Conservation (phyloP, 106 monocot genomes). For the Ottelia alismoides region DNA sequence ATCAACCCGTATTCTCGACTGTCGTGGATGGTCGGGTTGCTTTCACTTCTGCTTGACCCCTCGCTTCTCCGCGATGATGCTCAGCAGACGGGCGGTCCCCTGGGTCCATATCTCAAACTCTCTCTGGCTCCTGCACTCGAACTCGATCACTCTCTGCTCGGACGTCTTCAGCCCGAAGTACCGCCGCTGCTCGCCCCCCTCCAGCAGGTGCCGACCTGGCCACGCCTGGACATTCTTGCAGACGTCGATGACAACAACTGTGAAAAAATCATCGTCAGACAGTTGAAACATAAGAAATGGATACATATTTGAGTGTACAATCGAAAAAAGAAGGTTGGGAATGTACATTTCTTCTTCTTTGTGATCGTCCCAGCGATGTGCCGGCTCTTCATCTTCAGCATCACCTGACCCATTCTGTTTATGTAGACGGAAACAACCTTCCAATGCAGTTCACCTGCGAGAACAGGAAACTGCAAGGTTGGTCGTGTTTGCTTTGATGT, state of each 20-base stretch:
- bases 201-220: slow-evolving; percentile 72
- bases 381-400: slow-evolving; percentile 67
- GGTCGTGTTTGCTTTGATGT: too few species aligned
- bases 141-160: slow-evolving; percentile 64
- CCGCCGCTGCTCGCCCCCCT: slow-evolving; percentile 51
- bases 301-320: not conserved
- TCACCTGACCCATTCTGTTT: slow-evolving; percentile 56
- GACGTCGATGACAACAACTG: slow-evolving; percentile 55
- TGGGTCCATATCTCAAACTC: too few species aligned
- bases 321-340: not conserved
- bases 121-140: slow-evolving; percentile 63
- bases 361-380: slow-evolving; percentile 80
- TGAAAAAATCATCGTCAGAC: not conserved
- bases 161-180: slow-evolving; percentile 73
- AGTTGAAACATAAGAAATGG: not conserved
- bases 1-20: too few species aligned
- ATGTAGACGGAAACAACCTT: slow-evolving; percentile 66
- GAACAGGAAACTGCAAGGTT: not conserved
- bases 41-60: too few species aligned
- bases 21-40: too few species aligned
- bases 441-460: slow-evolving; percentile 53
- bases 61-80: slow-evolving; percentile 21
- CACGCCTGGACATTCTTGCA: slow-evolving; percentile 58
- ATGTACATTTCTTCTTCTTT: slow-evolving; percentile 72
- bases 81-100: slow-evolving; percentile 49